These are phyloP conservation scores for Capsicum rhomboideum DNA, from an alignment of 257 asterid genomes.

Conservation along the genomic window DNA sequence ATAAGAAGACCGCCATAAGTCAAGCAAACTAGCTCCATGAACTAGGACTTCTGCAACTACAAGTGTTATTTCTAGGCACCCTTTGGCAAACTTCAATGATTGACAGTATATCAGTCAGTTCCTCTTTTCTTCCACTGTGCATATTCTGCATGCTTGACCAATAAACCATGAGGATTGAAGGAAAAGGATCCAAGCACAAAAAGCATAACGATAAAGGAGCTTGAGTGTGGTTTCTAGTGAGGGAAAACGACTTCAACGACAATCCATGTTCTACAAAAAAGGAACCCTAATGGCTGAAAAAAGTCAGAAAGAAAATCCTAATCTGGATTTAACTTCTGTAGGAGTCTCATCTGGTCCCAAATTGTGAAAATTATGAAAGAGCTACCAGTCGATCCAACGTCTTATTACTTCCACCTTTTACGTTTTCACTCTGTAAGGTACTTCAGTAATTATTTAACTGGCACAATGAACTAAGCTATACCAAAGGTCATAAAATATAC, in stretches of 20 bases:
- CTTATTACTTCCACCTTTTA: not conserved
- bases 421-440: not conserved
- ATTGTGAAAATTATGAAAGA: not conserved
- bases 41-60: not conserved
- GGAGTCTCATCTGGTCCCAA: not conserved
- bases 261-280: not conserved
- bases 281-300: not conserved
- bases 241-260: not conserved
- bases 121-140: not conserved
- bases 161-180: not conserved
- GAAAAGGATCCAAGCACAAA: not conserved
- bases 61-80: not conserved
- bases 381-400: not conserved
- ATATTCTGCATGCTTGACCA: not conserved
- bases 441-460: not conserved
- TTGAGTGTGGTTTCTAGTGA: not conserved
- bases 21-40: not conserved
- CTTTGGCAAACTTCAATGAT: not conserved
- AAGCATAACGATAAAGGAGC: not conserved
- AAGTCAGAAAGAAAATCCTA: not conserved
- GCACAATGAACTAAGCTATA: not conserved
- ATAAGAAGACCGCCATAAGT: not conserved
- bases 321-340: not conserved
- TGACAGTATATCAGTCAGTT: not conserved
- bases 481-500: not conserved